Evolutionary conservation across 306 rosid genomes (phyloP), one percentile per base, ranked within the genome.

Genomic region (Aeschynomene evenia): DNA sequence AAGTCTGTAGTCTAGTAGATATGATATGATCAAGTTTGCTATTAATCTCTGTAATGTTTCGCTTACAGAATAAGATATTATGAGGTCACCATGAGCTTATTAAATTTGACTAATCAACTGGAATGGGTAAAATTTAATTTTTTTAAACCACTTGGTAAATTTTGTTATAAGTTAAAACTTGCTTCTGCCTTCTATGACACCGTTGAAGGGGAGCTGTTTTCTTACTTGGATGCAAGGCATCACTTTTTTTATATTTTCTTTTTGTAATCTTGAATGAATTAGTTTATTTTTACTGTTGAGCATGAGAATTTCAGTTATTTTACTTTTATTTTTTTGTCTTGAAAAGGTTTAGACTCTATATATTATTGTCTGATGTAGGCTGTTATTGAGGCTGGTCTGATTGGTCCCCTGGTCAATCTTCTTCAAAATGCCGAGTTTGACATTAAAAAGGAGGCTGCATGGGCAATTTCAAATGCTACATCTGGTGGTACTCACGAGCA

Each of bases 391-490:
- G 92, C 90, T 55, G 85, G 86, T 70, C 77, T 91, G 54, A 59
- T 91, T 70, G 70, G 79, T 15, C 97, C 95, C 4, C 79, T 91
- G 18, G 85, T 88, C 75, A 80, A 24, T 76, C 87, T 91, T 78
- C 95, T 91, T 60, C 90, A 82, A 91, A 81, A 77, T 81, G 95
- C 97, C 2, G 97, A 91, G 87, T 91, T 91, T 79, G 95, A 88
- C 69, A 84, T 91, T 23, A 88, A 86, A 83, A 88, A 84, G 72
- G 97, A 91, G 81, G 95, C 95, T 70, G 97, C 97, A 3, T 91
- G 97, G 97, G 95, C 97, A 49, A 82, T 86, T 58, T 82, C 97
- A 53, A 91, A 91, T 86, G 97, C 95, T 73, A 83, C 97, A 11
- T 86, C 92, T 43, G 97, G 92, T 68, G 97, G 95, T 43, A 81